Base-by-base conservation (phyloP, 192 early-diverging fungal species). In the Dissophora globulifera region DNA sequence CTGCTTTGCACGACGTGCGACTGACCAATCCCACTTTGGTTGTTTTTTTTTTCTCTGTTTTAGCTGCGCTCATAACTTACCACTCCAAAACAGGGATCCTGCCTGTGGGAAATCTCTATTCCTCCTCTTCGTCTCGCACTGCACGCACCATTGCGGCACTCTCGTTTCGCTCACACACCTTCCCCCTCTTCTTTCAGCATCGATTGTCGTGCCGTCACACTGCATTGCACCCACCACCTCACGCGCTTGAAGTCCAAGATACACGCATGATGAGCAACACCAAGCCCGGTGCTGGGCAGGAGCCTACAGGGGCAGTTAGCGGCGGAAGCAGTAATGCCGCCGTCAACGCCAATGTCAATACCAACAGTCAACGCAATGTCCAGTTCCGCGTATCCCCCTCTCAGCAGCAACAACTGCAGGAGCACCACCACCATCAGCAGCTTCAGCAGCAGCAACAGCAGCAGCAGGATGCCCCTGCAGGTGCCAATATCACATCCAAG, bases 231-330 rank as follows among this genome's bases (percentile, higher is more conserved):
- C n/a, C n/a, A n/a, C n/a, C n/a, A n/a, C n/a, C n/a, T n/a, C n/a
- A n/a, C n/a, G n/a, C n/a, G 38, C 19, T 1, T 38, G 25, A 25
- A 27, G 1, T 0, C n/a, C 7, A 56, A 50, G 22, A 25, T 15
- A 13, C n/a, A n/a, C n/a, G n/a, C n/a, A 76, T 76, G 72, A 46
- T 67, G 52, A 76, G 63, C 52, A 76, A 67, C 23, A 48, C 47
- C 26, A 67, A 47, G 29, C 4, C 50, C 16, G 58, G 72, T 19
- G 48, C 57, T n/a, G 26, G 0, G 41, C 32, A 2, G 41, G 25
- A 30, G 29, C 43, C 26, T n/a, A n/a, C n/a, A n/a, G n/a, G n/a
- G n/a, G n/a, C n/a, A n/a, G n/a, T n/a, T n/a, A n/a, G n/a, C n/a
- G n/a, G n/a, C n/a, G n/a, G 48, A 54, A 50, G 62, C 58, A 45